phyloP scores from a whole-genome alignment of 768 basidiomycete genomes.

The Trametes elegans region DNA sequence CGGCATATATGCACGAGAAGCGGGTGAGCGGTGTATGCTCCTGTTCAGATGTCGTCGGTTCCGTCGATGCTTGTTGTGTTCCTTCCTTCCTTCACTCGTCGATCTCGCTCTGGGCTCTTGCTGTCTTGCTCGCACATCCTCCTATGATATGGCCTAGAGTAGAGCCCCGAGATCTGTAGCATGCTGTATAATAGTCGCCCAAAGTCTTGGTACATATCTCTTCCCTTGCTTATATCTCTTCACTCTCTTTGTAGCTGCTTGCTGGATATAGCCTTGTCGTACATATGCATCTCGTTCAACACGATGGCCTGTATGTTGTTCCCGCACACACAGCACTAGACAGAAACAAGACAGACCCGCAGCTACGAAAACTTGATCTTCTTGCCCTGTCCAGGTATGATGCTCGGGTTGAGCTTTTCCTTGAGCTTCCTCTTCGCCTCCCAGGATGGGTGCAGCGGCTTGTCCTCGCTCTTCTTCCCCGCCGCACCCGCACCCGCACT shows the following conservation, averaged over 20 bases:
- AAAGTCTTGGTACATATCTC: neutral
- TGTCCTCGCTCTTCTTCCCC: conserved; percentile 28
- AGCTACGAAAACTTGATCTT: conserved; percentile 65
- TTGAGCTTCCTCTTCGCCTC: conserved; percentile 86
- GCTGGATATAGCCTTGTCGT: neutral
- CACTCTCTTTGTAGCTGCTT: neutral
- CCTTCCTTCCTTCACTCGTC: neutral
- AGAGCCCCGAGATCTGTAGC: neutral
- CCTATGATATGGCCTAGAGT: neutral
- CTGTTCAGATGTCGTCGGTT: neutral
- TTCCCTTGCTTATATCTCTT: neutral
- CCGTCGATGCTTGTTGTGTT: neutral
- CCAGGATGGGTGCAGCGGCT: conserved; percentile 90
- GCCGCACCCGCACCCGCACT: conserved; percentile 5
- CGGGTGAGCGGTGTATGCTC: neutral
- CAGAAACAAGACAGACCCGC: too few species aligned
- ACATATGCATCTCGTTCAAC: neutral
- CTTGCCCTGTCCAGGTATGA: conserved; percentile 71
- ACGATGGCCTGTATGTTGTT: neutral
- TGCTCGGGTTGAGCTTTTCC: conserved; percentile 60
- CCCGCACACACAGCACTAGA: too few species aligned
- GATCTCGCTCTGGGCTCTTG: neutral
- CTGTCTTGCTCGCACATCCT: neutral
- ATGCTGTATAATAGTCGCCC: conserved; percentile 8
- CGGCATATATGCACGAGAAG: conserved; percentile 17